Percentiles rank a stretch among this genome's conserved stretches.
Conservation (phyloP, 2,329 filamentous ascomycete species). For the Cercospora zeae-maydis region DNA sequence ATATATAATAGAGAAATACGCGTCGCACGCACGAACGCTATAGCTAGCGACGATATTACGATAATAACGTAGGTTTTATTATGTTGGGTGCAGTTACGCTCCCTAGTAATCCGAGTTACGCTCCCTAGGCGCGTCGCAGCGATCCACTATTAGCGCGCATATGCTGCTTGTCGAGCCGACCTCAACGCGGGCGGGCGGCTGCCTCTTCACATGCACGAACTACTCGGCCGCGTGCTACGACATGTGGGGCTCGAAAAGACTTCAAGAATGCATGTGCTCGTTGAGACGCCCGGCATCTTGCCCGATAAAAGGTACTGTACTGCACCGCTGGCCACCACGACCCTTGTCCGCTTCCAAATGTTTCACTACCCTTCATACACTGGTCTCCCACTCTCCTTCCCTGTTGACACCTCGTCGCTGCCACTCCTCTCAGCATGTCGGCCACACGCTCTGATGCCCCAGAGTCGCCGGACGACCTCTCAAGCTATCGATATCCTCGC, state of each 20-base stretch:
- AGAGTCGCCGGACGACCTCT: background rate
- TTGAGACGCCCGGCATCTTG: background rate
- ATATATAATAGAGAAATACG: too few relatives aligned
- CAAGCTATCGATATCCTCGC: background rate
- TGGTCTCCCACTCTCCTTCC: background rate
- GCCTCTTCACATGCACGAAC: constrained; percentile 17
- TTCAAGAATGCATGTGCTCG: background rate
- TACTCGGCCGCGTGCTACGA: constrained; percentile 2
- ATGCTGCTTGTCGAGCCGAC: constrained; percentile 9
- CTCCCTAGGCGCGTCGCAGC: too few relatives aligned
- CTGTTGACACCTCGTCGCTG: background rate
- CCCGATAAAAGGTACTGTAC: too few relatives aligned
- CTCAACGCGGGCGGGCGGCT: constrained; percentile 14
- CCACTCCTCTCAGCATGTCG: constrained; percentile 1
- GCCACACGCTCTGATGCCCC: constrained; percentile 1
- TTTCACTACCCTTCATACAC: background rate
- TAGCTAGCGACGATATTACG: too few relatives aligned
- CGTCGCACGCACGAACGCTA: too few relatives aligned
- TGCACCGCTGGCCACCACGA: background rate
- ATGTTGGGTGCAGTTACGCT: too few relatives aligned
- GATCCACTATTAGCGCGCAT: constrained; percentile 4
- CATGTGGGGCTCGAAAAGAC: background rate
- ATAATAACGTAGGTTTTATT: too few relatives aligned
- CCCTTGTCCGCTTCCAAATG: constrained; percentile 1
- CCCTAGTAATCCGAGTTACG: too few relatives aligned